These are phyloP conservation scores for Aspergillus sp. DNA, from an alignment of 2,329 filamentous ascomycete species.

Conservation along the genomic window DNA sequence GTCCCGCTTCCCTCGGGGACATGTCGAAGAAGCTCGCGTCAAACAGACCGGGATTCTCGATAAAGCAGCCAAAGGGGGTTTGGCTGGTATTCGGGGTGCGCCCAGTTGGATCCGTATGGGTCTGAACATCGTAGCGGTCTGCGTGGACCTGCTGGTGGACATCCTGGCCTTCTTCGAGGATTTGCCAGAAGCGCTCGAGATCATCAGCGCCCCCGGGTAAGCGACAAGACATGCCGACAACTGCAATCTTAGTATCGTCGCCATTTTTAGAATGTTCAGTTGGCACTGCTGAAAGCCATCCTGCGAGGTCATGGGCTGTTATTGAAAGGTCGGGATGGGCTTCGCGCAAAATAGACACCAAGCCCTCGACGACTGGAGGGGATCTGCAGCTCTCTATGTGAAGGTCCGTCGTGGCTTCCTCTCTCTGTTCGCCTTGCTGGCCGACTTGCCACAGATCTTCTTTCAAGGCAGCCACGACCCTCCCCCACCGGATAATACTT, in stretches of 20 bases:
- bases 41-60: constrained; percentile 43
- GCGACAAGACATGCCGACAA: constrained; percentile 76
- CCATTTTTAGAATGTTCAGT: background rate
- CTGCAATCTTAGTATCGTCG: constrained; percentile 52
- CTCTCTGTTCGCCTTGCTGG: background rate
- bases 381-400: too few relatives aligned
- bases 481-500: background rate
- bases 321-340: background rate
- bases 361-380: too few relatives aligned
- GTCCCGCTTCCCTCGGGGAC: constrained; percentile 64
- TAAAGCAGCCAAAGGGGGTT: constrained; percentile 41
- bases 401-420: background rate
- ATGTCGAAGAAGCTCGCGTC: constrained; percentile 49
- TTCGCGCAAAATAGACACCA: too few relatives aligned
- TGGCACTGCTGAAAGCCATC: background rate
- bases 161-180: constrained; percentile 55
- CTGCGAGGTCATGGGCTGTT: background rate
- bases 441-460: background rate
- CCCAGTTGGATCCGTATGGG: constrained; percentile 39
- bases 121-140: constrained; percentile 39
- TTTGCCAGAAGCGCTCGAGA: constrained; percentile 58
- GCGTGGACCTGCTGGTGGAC: constrained; percentile 33
- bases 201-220: constrained; percentile 68
- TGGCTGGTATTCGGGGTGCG: constrained; percentile 36
- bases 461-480: too few relatives aligned